Evolutionary conservation across 148 eudicot genomes (phyloP).

Genomic region (Chenopodium album): DNA sequence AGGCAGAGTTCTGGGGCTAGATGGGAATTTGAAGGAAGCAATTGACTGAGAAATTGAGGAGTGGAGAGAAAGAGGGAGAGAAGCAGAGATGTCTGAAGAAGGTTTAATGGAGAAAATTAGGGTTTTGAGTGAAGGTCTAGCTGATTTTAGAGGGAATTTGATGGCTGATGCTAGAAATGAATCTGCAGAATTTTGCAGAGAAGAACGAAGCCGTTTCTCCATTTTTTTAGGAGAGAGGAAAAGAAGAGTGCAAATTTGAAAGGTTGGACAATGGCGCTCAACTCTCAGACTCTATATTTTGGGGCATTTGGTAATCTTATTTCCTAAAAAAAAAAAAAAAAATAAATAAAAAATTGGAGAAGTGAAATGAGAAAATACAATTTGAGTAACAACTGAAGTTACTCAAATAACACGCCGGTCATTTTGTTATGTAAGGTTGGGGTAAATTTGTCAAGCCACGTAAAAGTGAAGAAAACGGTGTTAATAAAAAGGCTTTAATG

Average conservation of each 20-base stretch:
- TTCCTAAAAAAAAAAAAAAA: too few species aligned
- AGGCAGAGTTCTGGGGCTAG: constrained; percentile 34
- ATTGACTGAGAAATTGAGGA: constrained; percentile 48
- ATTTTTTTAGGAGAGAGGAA: constrained; percentile 31
- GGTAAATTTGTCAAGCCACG: too few species aligned
- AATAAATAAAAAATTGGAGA: too few species aligned
- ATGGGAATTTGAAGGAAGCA: constrained; percentile 39
- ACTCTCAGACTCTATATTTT: background rate
- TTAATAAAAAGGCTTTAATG: too few species aligned
- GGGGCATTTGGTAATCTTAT: too few species aligned
- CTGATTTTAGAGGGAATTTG: constrained; percentile 53
- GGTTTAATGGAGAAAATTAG: constrained; percentile 47
- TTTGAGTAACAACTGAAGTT: too few species aligned
- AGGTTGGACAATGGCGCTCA: constrained; percentile 21
- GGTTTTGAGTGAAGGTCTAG: constrained; percentile 68
- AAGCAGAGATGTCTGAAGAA: constrained; percentile 45
- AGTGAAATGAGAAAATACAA: too few species aligned
- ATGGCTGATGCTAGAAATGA: constrained; percentile 62
- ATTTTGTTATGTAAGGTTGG: too few species aligned
- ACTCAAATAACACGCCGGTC: too few species aligned
- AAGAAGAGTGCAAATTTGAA: constrained; percentile 20
- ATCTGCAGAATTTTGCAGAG: constrained; percentile 69
- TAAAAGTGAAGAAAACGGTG: too few species aligned
- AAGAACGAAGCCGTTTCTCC: constrained; percentile 89
- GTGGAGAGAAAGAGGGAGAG: constrained; percentile 68